A percentile compares a stretch with the other conserved stretches of the same genome.
phyloP scores from a whole-genome alignment of 1,284 basidiomycete species.

The Irpex rosettiformis region DNA sequence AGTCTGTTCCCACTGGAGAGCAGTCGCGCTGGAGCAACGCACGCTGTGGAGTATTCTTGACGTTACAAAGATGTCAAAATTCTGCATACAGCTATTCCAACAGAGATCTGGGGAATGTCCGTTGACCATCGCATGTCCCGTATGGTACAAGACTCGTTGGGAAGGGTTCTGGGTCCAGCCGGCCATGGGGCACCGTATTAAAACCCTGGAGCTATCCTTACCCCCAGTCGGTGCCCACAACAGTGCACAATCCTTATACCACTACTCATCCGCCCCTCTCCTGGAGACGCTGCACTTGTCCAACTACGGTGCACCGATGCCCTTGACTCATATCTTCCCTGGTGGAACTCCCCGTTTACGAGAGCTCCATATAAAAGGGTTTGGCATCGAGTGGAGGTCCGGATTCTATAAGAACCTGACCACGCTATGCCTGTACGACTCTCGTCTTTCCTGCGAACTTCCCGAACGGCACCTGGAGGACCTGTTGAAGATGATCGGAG shows the following conservation, averaged over 20 bases:
- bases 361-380: not conserved
- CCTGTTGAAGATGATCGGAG: not conserved
- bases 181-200: not conserved
- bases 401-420: not conserved
- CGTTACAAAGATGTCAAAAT: not conserved
- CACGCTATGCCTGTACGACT: not conserved
- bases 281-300: not conserved
- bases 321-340: not conserved
- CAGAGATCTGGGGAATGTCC: not conserved
- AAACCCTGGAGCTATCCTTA: not conserved
- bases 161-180: not conserved
- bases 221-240: not conserved
- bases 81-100: not conserved
- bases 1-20: not conserved
- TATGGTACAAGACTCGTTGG: not conserved
- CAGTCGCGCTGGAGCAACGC: not conserved
- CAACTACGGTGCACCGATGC: not conserved
- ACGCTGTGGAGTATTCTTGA: not conserved
- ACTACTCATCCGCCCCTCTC: not conserved
- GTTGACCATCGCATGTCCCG: not conserved
- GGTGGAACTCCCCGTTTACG: not conserved
- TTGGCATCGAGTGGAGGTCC: not conserved
- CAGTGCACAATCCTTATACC: not conserved
- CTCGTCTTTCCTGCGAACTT: not conserved
- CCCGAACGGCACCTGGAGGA: not conserved